Conservation (phyloP, 2,329 filamentous ascomycete genomes). For the Trichoderma sp. region DNA sequence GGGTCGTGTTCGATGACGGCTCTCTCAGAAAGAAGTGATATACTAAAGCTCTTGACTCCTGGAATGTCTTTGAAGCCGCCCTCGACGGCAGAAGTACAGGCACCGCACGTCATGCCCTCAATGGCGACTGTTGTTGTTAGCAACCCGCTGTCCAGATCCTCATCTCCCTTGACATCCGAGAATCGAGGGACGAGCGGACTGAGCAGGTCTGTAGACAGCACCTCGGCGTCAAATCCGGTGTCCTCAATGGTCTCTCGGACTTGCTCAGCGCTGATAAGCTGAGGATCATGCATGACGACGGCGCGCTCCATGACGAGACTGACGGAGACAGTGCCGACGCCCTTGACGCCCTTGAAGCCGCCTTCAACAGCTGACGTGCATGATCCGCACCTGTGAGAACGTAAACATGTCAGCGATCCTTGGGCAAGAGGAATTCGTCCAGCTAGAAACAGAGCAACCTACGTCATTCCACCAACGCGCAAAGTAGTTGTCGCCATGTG, state of each 20-base stretch:
- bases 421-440: background rate
- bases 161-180: constrained; percentile 34
- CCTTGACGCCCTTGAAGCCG: constrained; percentile 78
- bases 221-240: constrained; percentile 83
- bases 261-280: constrained; percentile 67
- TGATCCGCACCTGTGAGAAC: constrained; percentile 73
- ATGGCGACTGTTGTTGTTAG: constrained; percentile 74
- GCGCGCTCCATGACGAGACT: constrained; percentile 94
- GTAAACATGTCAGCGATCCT: constrained; percentile 28
- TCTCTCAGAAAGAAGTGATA: constrained; percentile 79
- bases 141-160: constrained; percentile 39
- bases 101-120: constrained; percentile 88
- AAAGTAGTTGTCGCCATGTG: constrained; percentile 88
- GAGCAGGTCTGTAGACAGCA: constrained; percentile 78
- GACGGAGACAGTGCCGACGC: constrained; percentile 83
- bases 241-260: constrained; percentile 87
- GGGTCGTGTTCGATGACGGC: constrained; percentile 82
- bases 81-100: constrained; percentile 83
- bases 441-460: constrained; percentile 37
- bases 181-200: constrained; percentile 46
- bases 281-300: constrained; percentile 86
- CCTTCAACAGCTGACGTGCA: constrained; percentile 95
- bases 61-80: constrained; percentile 71
- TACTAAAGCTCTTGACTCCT: constrained; percentile 73
- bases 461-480: constrained; percentile 84